A percentile compares a stretch with the other conserved stretches of the same genome.
Conservation (phyloP, 345 rosid species). For the Alliaria petiolata region DNA sequence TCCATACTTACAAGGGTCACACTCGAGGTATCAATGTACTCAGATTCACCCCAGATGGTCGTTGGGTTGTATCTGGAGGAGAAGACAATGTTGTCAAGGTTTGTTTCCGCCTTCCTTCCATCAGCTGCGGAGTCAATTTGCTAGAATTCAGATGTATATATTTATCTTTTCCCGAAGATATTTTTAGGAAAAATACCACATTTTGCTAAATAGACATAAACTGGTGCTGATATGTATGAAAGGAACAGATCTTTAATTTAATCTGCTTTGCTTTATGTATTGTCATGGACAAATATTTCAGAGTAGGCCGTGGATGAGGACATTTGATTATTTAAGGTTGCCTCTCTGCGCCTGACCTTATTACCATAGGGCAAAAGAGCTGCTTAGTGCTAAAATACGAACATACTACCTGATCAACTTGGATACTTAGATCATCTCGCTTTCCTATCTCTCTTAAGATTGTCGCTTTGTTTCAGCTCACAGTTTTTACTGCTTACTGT, state of each 20-base stretch:
- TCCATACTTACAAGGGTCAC: conserved; percentile 99
- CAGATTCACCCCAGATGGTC: conserved; percentile 99
- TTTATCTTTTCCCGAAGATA: too few relatives aligned
- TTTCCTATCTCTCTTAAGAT: background rate
- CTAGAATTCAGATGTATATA: too few relatives aligned
- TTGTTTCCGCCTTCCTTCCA: conserved; percentile 20
- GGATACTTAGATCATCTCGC: background rate
- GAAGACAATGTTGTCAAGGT: conserved; percentile 98
- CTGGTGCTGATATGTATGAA: too few relatives aligned
- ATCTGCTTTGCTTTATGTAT: background rate
- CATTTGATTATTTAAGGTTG: background rate
- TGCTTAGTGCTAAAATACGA: background rate
- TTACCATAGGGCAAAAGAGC: background rate
- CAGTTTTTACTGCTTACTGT: background rate
- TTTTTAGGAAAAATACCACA: too few relatives aligned
- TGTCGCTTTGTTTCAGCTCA: background rate
- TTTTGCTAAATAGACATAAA: too few relatives aligned
- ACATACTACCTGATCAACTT: background rate
- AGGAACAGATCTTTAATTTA: background rate
- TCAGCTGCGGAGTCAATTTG: too few relatives aligned
- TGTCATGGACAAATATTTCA: background rate
- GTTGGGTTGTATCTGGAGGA: conserved; percentile 99
- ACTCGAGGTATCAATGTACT: conserved; percentile 97
- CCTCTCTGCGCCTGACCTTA: background rate
- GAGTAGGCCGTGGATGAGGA: too few relatives aligned